Evolutionary conservation across 345 rosid genomes (phyloP).

Genomic region (Microcos paniculata): DNA sequence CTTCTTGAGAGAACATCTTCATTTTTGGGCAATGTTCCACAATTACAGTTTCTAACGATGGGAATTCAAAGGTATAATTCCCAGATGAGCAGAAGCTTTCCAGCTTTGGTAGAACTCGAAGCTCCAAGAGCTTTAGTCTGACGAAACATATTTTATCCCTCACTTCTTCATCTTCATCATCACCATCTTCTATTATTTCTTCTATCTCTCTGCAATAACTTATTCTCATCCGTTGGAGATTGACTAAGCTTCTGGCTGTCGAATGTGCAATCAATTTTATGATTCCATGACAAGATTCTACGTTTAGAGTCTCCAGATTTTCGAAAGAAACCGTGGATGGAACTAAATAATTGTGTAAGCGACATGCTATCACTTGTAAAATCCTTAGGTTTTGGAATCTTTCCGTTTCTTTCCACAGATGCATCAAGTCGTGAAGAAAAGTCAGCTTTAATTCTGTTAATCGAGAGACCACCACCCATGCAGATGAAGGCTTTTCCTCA

Average conservation of each 20-base stretch:
- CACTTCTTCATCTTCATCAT: neutral
- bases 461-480: neutral
- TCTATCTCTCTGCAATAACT: too few relatives aligned
- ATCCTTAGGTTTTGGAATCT: neutral
- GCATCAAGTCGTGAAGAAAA: neutral
- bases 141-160: neutral
- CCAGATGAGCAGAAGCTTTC: neutral
- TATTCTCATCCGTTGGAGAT: too few relatives aligned
- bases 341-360: neutral
- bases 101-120: neutral
- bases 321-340: neutral
- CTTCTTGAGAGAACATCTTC: neutral
- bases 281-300: fast-evolving
- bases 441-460: neutral
- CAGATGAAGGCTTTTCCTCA: neutral
- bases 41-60: neutral
- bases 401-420: neutral
- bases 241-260: neutral
- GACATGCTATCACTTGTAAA: neutral
- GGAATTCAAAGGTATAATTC: neutral
- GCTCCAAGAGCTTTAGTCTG: neutral
- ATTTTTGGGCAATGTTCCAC: neutral
- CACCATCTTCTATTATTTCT: neutral
- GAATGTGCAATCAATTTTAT: neutral
- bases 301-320: neutral